Evolutionary conservation across 202 grass and related monocot species (phyloP).

Genomic region (Panicum hallii): DNA sequence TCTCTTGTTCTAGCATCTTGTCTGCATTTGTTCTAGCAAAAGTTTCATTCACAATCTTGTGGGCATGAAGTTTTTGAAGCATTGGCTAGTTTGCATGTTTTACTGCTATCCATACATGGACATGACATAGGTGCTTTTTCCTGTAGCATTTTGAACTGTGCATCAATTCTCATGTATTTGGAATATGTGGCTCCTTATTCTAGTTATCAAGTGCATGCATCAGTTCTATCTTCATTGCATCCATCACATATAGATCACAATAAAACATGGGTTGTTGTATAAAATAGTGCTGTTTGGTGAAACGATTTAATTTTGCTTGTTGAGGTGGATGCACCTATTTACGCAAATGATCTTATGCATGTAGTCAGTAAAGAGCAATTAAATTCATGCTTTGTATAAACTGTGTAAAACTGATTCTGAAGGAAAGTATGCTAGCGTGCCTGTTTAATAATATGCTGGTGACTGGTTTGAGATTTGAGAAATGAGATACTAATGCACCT

Average conservation of each 20-base stretch:
- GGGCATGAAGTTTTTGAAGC: neutral
- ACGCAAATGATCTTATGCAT: neutral
- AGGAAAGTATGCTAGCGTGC: neutral
- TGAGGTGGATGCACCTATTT: conserved; percentile 14
- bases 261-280: neutral
- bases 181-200: neutral
- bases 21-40: no score
- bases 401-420: conserved; percentile 18
- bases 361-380: conserved; percentile 18
- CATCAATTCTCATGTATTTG: conserved; percentile 12
- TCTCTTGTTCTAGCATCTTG: neutral
- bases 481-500: conserved; percentile 14
- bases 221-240: neutral
- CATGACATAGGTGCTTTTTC: neutral
- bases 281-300: conserved; percentile 9
- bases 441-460: conserved; percentile 20
- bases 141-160: neutral
- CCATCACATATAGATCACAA: neutral
- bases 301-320: conserved; percentile 2
- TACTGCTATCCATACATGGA: neutral
- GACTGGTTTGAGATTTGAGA: neutral
- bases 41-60: neutral
- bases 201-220: neutral
- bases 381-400: conserved; percentile 18
- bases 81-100: neutral